Conservation (phyloP, 345 rosid species). For the Corchorus olitorius region DNA sequence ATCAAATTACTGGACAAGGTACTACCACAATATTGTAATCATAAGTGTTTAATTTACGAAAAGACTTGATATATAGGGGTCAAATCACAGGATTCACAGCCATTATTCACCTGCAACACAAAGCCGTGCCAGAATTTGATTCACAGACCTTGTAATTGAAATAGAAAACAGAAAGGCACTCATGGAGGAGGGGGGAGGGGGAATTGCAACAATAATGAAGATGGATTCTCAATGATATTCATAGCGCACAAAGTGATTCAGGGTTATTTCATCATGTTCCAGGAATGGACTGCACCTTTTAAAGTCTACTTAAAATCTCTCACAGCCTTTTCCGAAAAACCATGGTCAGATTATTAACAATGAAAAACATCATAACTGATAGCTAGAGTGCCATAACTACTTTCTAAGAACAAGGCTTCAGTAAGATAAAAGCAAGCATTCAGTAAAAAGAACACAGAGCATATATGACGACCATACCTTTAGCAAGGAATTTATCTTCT, state of each 20-base stretch:
- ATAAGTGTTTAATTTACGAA: background rate
- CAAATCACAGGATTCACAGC: slow-evolving; percentile 5
- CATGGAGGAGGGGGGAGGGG: too few relatives aligned
- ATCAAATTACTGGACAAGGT: background rate
- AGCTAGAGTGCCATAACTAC: background rate
- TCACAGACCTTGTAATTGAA: background rate
- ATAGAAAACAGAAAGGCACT: background rate
- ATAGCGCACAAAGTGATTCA: background rate
- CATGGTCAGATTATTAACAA: background rate
- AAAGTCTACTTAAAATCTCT: background rate
- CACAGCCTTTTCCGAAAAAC: background rate
- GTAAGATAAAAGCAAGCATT: background rate
- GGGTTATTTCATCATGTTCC: background rate
- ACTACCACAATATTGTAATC: background rate
- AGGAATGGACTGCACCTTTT: background rate
- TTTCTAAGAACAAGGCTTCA: background rate
- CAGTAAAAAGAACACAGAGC: slow-evolving; percentile 2
- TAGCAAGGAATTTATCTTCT: slow-evolving; percentile 49
- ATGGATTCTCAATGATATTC: background rate
- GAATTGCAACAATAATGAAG: background rate
- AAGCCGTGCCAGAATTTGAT: background rate
- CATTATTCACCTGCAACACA: background rate
- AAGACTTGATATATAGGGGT: background rate
- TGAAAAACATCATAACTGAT: background rate
- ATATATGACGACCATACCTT: slow-evolving; percentile 43